phyloP scores from a whole-genome alignment of 805 yeast species.

The Nakazawaea wyomingensis region DNA sequence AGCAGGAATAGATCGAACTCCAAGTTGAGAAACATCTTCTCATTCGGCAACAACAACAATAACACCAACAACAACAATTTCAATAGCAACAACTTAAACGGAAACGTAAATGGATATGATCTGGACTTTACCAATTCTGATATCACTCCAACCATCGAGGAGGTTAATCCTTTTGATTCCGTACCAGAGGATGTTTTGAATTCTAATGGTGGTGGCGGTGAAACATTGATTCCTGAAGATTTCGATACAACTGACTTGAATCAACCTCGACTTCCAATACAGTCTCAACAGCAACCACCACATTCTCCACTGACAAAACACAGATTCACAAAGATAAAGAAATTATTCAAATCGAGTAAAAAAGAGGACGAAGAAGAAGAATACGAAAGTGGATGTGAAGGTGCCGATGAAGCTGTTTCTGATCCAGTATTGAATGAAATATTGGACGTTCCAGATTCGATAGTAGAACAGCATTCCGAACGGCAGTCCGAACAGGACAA shows the following conservation, averaged over 20 bases:
- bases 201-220: neutral
- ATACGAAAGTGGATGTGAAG: constrained; percentile 2
- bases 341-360: constrained; percentile 23
- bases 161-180: constrained; percentile 8
- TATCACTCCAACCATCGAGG: constrained; percentile 10
- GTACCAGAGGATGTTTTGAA: neutral
- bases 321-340: constrained; percentile 26
- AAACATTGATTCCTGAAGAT: neutral
- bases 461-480: too few relatives aligned
- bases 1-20: constrained; percentile 37
- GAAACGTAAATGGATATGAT: neutral
- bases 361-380: constrained; percentile 11
- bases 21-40: constrained; percentile 32
- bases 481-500: constrained; percentile 3
- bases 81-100: constrained; percentile 2
- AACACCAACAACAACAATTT: constrained; percentile 1
- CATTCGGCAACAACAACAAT: constrained; percentile 26
- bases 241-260: neutral
- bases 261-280: neutral
- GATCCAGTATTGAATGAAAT: constrained; percentile 6
- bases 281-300: neutral
- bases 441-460: constrained; percentile 10
- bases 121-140: constrained; percentile 4
- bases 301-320: constrained; percentile 17
- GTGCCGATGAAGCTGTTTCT: constrained; percentile 2